Base-by-base conservation (phyloP, 352 stramenopile species). In the Pythium rhizo-oryzae region DNA sequence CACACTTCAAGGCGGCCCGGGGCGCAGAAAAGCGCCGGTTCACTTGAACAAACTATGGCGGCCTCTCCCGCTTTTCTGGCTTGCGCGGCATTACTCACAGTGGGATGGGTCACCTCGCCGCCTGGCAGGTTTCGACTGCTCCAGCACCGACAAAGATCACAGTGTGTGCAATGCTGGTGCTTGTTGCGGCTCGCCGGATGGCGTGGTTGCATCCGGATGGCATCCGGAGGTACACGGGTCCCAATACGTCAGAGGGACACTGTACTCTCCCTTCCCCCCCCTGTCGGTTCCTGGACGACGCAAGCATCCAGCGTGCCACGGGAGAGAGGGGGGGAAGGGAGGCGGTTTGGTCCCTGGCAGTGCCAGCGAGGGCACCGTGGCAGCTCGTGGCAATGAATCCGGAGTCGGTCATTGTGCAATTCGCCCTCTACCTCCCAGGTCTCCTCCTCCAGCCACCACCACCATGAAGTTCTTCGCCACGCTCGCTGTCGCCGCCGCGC, bases 401-500 rank as follows among this genome's bases (percentile, higher is more conserved):
- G 5, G 30, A 33, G 13, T 23, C 8, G 2, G 5, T 65, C 64
- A 71, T 71, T 71, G 64, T 65, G 39, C 64, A 71, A 71, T 65
- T 65, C 62, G 56, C 64, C 64, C 50, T 44, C 64, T 52, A 71
- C 64, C 55, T 39, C 47, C 50, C 43, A 65, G 58, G 44, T 52
- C 53, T 47, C 19, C 35, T 43, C 19, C 50, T 30, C 44, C 7
- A 30, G 1, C 11, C 25, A 39, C 30, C n/a, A n/a, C n/a, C 53
- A 71, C 35, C 9, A 71, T 71, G 64, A 61, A 71, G 64, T 65
- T 71, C 56, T 60, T 65, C 41, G 57, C 64, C 13, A 24, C 46
- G 21, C 57, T 71, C 49, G 39, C 46, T 59, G 39, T 56, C 33
- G 58, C 65, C 52, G 51, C 56, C 41, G 23, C 63, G 5, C 12